Conservation (phyloP, 768 basidiomycete genomes). For the Tylopilus rubrobrunneus region DNA sequence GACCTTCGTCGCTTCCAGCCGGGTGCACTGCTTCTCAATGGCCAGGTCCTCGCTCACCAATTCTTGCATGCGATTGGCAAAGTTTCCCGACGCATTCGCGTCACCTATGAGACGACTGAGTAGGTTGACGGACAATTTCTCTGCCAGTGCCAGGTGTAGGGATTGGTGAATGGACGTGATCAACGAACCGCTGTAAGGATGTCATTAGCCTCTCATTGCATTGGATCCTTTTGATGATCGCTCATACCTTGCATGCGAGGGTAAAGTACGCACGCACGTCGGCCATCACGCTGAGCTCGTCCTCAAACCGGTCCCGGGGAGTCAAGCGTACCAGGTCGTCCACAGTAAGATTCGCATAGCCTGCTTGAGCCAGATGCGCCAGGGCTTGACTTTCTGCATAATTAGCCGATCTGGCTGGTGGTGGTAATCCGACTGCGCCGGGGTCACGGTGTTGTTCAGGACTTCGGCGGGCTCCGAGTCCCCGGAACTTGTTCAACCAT, state of each 20-base stretch:
- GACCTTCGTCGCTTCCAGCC: constrained; percentile 32
- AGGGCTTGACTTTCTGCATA: constrained; percentile 17
- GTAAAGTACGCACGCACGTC: constrained; percentile 56
- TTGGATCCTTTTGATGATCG: not conserved
- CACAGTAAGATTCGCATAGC: no score
- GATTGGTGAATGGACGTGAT: no score
- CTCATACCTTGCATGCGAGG: constrained; percentile 47
- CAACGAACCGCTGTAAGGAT: no score
- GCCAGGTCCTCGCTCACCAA: constrained; percentile 47
- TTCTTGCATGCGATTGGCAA: no score
- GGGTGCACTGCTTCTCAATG: constrained; percentile 32
- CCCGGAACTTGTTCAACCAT: no score
- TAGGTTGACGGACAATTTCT: constrained; percentile 35
- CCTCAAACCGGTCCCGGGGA: constrained; percentile 22
- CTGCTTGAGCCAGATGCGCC: constrained; percentile 27
- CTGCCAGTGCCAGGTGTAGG: no score
- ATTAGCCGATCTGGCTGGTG: constrained; percentile 4
- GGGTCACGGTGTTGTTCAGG: no score
- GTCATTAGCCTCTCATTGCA: not conserved
- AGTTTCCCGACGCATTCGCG: constrained; percentile 17
- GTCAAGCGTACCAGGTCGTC: constrained; percentile 27
- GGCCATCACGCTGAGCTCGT: no score
- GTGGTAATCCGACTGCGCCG: constrained; percentile 19
- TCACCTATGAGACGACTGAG: constrained; percentile 29
- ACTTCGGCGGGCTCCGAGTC: constrained; percentile 44